These are phyloP conservation scores for Populus nigra DNA, from an alignment of 345 rosid species.

Conservation along the genomic window DNA sequence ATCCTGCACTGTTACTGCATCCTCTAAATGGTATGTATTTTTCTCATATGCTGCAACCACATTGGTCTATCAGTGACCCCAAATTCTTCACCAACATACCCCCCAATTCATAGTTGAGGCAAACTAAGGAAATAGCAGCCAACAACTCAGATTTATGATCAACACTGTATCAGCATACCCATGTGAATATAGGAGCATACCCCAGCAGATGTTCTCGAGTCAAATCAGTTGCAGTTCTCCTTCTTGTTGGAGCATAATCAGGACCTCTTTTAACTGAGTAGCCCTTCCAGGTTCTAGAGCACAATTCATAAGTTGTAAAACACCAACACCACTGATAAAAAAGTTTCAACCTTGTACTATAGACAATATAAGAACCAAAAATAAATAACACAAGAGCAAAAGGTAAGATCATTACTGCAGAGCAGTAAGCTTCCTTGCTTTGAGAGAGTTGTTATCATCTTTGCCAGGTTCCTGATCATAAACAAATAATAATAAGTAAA, in stretches of 20 bases:
- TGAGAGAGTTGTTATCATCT: slow-evolving; percentile 58
- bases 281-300: slow-evolving; percentile 74
- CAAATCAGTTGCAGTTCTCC: slow-evolving; percentile 75
- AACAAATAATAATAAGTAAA: not conserved
- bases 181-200: slow-evolving; percentile 25
- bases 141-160: not conserved
- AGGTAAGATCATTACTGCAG: slow-evolving; percentile 44
- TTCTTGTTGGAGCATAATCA: slow-evolving; percentile 72
- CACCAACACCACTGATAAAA: not conserved
- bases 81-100: not conserved
- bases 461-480: slow-evolving; percentile 55
- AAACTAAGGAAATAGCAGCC: not conserved
- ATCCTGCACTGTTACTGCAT: not conserved
- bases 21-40: not conserved
- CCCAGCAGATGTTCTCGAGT: slow-evolving; percentile 86
- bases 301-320: not conserved
- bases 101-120: not conserved
- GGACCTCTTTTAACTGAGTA: slow-evolving; percentile 78
- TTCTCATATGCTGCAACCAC: not conserved
- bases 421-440: slow-evolving; percentile 76
- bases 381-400: not conserved
- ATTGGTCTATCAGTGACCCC: not conserved
- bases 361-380: slow-evolving; percentile 6
- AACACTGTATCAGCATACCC: not conserved
- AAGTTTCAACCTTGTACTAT: not conserved